Base-by-base conservation (phyloP, 441 rosid species). In the Melianthus villosus region DNA sequence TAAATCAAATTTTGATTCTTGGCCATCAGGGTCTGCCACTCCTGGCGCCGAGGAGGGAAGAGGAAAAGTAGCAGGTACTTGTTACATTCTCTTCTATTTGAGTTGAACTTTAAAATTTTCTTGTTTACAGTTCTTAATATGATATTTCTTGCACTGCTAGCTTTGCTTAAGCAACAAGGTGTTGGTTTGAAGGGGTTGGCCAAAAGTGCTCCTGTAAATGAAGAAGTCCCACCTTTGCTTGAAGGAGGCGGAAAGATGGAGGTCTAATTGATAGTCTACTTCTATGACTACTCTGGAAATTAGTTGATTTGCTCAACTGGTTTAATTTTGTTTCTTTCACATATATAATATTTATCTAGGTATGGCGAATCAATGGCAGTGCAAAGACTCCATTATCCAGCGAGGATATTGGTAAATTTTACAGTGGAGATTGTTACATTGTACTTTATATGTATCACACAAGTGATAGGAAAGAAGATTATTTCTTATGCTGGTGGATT, bases 171-270 rank as follows among this genome's bases (percentile, higher is more conserved):
- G 83, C 99, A 92, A 62, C 93, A 86, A 82, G 99, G 95, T 58
- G 70, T 64, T 41, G 97, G 87, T 53, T 64, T 80, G 41, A 92
- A 92, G 72, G 95, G 92, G 23, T 44, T 69, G 64, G 34, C 64
- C 17, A 86, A 86, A 70, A 75, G 68, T 58, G 60, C 71, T 64
- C 76, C 95, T 29, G 72, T 69, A 29, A 72, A 59, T 44, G 99
- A 92, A 68, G 95, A 86, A 63, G 79, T 82, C 43, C 95, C 94
- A 22, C 94, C 95, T 50, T 69, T 92, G 75, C 92, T 92, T 52
- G 95, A 92, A 76, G 75, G 75, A 55, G 83, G 89, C 56, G 99
- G 99, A 62, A 92, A 80, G 75, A 60, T 82, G 80, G 99, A 92
- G 93, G 99, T 86, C 33, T 52, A 45, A 19, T 46, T 54, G 38